These are phyloP conservation scores for Lycium barbarum DNA, from an alignment of 257 asterid genomes.

Conservation along the genomic window DNA sequence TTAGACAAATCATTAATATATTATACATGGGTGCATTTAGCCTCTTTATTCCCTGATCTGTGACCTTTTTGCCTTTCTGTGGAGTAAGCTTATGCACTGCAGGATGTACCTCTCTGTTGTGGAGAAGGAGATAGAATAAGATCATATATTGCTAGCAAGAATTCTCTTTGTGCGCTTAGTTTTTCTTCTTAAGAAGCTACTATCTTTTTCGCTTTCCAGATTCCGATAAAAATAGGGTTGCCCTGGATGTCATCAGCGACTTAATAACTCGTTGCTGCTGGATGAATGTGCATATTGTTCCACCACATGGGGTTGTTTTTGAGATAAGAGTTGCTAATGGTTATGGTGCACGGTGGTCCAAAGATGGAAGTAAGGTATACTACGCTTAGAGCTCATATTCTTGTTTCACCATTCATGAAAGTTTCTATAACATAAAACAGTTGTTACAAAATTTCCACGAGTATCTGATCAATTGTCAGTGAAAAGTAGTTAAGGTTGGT, in stretches of 20 bases:
- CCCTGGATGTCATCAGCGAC: slow-evolving; percentile 49
- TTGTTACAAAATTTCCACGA: neutral
- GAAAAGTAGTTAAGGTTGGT: neutral
- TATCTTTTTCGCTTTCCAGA: slow-evolving; percentile 48
- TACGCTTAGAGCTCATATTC: no score
- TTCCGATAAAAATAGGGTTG: slow-evolving; percentile 57
- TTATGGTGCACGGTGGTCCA: slow-evolving; percentile 87
- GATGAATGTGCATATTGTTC: slow-evolving; percentile 77
- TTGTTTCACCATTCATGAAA: no score
- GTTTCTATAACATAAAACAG: neutral
- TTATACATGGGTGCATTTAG: neutral
- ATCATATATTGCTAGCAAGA: slow-evolving; percentile 10
- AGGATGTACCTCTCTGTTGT: no score
- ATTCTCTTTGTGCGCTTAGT: neutral
- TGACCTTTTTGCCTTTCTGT: neutral
- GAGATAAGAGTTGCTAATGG: slow-evolving; percentile 72
- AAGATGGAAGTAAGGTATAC: slow-evolving; percentile 71
- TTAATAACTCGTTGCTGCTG: slow-evolving; percentile 56
- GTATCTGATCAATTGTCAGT: neutral
- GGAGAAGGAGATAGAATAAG: neutral
- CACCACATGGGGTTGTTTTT: slow-evolving; percentile 63
- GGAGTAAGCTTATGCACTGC: neutral
- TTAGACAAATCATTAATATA: neutral
- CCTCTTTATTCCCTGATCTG: neutral
- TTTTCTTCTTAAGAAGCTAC: slow-evolving; percentile 5